Base-by-base conservation (phyloP, 2,329 filamentous ascomycete genomes). In the Talaromyces sp. region DNA sequence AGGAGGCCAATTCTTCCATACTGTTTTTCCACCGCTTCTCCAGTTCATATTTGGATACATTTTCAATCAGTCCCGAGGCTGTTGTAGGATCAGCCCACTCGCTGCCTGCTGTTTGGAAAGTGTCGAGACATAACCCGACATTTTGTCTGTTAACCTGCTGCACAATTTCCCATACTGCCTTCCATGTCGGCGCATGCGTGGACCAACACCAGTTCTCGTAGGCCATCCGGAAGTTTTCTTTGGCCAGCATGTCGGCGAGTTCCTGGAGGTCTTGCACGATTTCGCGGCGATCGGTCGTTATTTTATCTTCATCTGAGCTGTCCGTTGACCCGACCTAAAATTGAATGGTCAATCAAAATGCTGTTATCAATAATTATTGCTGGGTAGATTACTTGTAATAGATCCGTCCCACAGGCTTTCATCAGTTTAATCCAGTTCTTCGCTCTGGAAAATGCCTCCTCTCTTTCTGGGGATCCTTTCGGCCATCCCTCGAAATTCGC, bases 151-250 rank as follows among this genome's bases (percentile, higher is more conserved):
- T 78, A 2, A 88, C 88, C 52, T 81, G 81, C 67, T 84, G 72
- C 3, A 91, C 88, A 13, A 93, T 88, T 2, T 85, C 78, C 89
- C 89, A 93, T 0, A 88, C 87, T 58, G 88, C 83, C 68, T 84
- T 85, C 90, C 90, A 94, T 0, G 79, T 82, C 0, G 88, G 85
- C 0, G 89, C 88, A 58, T 87, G 85, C 0, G 89, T 91, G 0
- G 87, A 87, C 90, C 90, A 93, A 76, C 90, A 92, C 89, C 90
- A 93, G 72, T 93, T 92, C 77, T 93, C 90, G 69, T 93, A 93
- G 0, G 90, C 89, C 19, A 93, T 78, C 7, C 85, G 82, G 73
- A 87, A 85, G 0, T 82, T 82, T 56, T 85, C 82, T 24, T 81
- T 73, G 0, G 83, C 84, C 1, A 90, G 81, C 60, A 90, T 77